Base-by-base conservation (phyloP, 1,284 basidiomycete species). In the Laetiporus sulphureus region DNA sequence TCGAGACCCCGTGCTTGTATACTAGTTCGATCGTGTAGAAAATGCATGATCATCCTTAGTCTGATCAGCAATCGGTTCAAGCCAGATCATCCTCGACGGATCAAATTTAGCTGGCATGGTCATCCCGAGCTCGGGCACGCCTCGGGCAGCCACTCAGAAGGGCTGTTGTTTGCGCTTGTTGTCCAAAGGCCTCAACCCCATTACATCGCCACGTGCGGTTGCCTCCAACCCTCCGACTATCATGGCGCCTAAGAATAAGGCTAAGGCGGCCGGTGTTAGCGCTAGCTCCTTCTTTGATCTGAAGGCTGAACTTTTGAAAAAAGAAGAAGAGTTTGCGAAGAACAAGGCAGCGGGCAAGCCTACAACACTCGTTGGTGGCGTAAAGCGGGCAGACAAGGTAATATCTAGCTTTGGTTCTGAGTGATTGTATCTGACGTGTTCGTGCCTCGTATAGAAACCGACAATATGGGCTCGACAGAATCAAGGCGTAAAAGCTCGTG, bases 271-370 rank as follows among this genome's bases (percentile, higher is more conserved):
- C 31, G 81, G 80, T 3, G 70, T 86, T 54, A 83, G 77, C 47
- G 70, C 79, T 1, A 73, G 71, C 44, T 84, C 85, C 0, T 86
- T 88, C 59, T 73, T 88, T 20, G 83, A 88, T 54, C 73, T 90
- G 33, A 84, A 83, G 49, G 79, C 83, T 3, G 79, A 87, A 45
- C 64, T 90, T 0, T 70, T 76, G 1, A 83, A 79, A 51, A 68
- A 80, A 50, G 77, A 83, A 53, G 73, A 75, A 37, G 77, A 80
- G 35, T 76, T 83, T 43, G 46, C 68, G 7, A 77, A 71, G 56
- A 71, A 67, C 39, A 86, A 82, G 50, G 73, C 72, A 13, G 63
- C 72, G 16, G 80, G 79, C 5, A 72, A 72, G 51, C 63, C 64
- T 24, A 68, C 62, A 21, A 61, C 66, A 16, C 59, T 77, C 19